Base-by-base conservation (phyloP, 768 basidiomycete species). In the Paxillus rubicundulus region DNA sequence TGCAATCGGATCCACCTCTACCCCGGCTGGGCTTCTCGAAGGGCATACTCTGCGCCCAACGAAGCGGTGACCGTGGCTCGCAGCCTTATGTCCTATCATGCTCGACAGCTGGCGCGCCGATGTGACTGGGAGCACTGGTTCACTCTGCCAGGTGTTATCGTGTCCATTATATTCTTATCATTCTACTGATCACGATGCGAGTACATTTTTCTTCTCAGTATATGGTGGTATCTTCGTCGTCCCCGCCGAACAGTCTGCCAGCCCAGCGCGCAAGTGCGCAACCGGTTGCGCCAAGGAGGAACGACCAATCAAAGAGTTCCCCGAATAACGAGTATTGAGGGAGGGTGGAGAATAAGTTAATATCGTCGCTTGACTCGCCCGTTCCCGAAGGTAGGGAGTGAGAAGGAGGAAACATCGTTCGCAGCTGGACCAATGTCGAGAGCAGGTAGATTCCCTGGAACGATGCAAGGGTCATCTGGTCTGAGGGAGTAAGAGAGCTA, bases 341-440 rank as follows among this genome's bases (percentile, higher is more conserved):
- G 21, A 92, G 79, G 3, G 85, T 86, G 14, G 82, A 70, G 62
- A 92, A 89, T 21, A 91, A 71, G 59, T 86, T 87, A 18, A 68
- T 52, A 14, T 60, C 58, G 16, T 54, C 54, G 12, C 45, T 47
- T 9, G 37, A 53, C 18, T 27, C 54, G 5, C 51, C 55, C 46
- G 44, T 16, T 17, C 53, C 53, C 49, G 37, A 62, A n/a, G 39
- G 53, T 52, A 34, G 57, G 37, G 61, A 55, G 59, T 16, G 61
- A n/a, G 77, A 66, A 1, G 83, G 80, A 2, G 91, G 91, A 66
- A 93, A 91, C 10, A 86, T 85, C 24, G 85, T 83, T 37, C 90
- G 85, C 42, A 93, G 76, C 66, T 93, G 91, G 12, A 92, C 84
- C 44, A 92, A 72, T 0, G 89, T 92, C 4, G 89, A 85, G 27